These are phyloP conservation scores for Colletotrichum sp. DNA, from an alignment of 2,329 filamentous ascomycete species.

Conservation along the genomic window DNA sequence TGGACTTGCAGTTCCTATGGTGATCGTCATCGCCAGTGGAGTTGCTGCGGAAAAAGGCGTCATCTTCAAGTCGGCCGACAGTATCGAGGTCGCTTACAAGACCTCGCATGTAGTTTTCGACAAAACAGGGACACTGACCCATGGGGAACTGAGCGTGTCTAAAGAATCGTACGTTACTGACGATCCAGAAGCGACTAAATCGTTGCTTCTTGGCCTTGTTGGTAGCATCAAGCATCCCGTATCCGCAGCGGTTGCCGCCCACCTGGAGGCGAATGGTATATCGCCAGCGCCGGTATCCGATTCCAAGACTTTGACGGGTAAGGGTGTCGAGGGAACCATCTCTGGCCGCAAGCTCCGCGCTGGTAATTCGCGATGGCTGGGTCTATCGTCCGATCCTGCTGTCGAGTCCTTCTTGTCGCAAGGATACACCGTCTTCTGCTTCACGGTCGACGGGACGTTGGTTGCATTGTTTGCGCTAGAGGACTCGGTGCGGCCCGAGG, in stretches of 20 bases:
- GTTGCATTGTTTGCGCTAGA: conserved; percentile 49
- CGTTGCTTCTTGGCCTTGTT: conserved; percentile 27
- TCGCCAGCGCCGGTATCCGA: conserved; percentile 28
- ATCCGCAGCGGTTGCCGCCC: conserved; percentile 48
- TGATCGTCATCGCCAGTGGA: conserved; percentile 73
- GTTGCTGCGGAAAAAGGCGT: conserved; percentile 69
- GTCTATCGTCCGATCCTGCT: conserved; percentile 28
- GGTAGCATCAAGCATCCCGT: conserved; percentile 55
- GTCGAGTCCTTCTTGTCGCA: conserved; percentile 38
- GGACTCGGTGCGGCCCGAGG: conserved; percentile 51
- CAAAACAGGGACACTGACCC: conserved; percentile 80
- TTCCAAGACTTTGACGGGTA: conserved; percentile 45
- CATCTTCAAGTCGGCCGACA: conserved; percentile 70
- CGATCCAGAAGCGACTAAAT: neutral
- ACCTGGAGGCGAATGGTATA: conserved; percentile 37
- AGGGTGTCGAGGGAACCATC: conserved; percentile 45
- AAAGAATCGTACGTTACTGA: conserved; percentile 34
- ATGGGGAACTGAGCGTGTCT: conserved; percentile 54
- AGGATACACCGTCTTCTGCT: conserved; percentile 52
- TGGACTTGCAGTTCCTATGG: conserved; percentile 78
- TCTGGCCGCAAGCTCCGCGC: conserved; percentile 40
- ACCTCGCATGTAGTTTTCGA: conserved; percentile 75
- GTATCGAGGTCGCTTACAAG: conserved; percentile 66
- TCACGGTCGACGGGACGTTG: conserved; percentile 40
- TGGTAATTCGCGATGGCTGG: conserved; percentile 57